Percentiles rank a stretch among this genome's conserved stretches.
Conservation (phyloP, 2,329 filamentous ascomycete genomes). For the Meredithiella fracta region DNA sequence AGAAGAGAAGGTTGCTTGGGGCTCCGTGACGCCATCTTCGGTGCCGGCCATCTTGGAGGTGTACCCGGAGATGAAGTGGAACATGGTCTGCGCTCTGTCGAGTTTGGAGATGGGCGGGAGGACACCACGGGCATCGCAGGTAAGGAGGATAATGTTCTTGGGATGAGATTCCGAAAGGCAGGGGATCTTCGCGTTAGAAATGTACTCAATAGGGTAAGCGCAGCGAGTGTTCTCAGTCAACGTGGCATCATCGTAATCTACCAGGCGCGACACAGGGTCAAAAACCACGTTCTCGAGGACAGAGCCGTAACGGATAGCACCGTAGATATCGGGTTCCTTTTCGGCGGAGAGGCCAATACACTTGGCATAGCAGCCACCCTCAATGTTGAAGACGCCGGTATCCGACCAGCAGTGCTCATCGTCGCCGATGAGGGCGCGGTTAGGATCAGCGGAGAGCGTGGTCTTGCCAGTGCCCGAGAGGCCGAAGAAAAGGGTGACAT, state of each 20-base stretch:
- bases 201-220: constrained; percentile 98
- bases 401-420: constrained; percentile 99
- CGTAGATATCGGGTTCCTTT: constrained; percentile 97
- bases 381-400: constrained; percentile 95
- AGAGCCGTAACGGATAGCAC: constrained; percentile 89
- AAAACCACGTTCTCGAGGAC: constrained; percentile 98
- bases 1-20: constrained; percentile 95
- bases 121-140: constrained; percentile 93
- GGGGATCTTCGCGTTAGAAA: constrained; percentile 95
- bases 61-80: constrained; percentile 99
- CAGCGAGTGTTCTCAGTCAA: constrained; percentile 95
- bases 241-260: constrained; percentile 90
- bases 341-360: constrained; percentile 91
- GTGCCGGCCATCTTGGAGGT: constrained; percentile 99
- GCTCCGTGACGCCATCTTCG: constrained; percentile 90
- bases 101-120: constrained; percentile 97
- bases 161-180: constrained; percentile 79
- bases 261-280: constrained; percentile 70
- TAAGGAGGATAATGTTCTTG: constrained; percentile 93
- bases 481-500: constrained; percentile 98
- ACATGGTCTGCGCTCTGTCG: constrained; percentile 90
- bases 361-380: constrained; percentile 99
- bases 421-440: constrained; percentile 90
- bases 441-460: constrained; percentile 89
- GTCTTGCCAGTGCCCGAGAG: constrained; percentile 98